These are phyloP conservation scores for Penicillium parvum DNA, from an alignment of 495 filamentous ascomycete species.

Conservation along the genomic window DNA sequence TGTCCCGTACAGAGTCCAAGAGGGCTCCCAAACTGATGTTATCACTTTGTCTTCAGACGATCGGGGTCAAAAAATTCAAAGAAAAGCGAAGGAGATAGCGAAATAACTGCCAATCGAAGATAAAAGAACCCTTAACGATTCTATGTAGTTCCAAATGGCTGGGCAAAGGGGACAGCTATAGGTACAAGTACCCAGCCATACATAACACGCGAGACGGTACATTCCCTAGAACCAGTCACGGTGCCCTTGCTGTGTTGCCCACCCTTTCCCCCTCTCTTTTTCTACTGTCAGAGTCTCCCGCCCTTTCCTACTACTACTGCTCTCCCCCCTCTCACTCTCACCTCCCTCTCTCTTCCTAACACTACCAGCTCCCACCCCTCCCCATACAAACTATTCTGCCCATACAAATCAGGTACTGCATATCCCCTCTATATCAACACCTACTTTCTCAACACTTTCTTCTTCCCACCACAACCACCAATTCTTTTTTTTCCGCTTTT, in stretches of 20 bases:
- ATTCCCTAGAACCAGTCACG: conserved; percentile 22
- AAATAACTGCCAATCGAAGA: too few species aligned
- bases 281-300: conserved; percentile 40
- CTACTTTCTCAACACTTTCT: conserved; percentile 22
- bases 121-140: too few species aligned
- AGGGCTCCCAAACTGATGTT: neutral
- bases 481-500: conserved; percentile 17
- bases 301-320: conserved; percentile 60
- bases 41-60: neutral
- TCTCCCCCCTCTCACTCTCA: conserved; percentile 35
- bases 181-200: neutral
- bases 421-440: conserved; percentile 36
- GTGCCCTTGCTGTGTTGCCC: conserved; percentile 15
- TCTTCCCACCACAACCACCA: conserved; percentile 16
- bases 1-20: conserved; percentile 5
- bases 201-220: conserved; percentile 4
- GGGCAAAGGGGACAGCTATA: neutral
- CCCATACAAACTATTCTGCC: conserved; percentile 61
- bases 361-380: conserved; percentile 49
- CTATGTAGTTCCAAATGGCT: too few species aligned
- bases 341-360: conserved; percentile 48
- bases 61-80: neutral
- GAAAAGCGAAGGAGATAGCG: too few species aligned
- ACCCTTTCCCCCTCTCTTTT: conserved; percentile 31
- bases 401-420: conserved; percentile 48